Conservation (phyloP, 352 stramenopile species). For the Phytophthora multivora region DNA sequence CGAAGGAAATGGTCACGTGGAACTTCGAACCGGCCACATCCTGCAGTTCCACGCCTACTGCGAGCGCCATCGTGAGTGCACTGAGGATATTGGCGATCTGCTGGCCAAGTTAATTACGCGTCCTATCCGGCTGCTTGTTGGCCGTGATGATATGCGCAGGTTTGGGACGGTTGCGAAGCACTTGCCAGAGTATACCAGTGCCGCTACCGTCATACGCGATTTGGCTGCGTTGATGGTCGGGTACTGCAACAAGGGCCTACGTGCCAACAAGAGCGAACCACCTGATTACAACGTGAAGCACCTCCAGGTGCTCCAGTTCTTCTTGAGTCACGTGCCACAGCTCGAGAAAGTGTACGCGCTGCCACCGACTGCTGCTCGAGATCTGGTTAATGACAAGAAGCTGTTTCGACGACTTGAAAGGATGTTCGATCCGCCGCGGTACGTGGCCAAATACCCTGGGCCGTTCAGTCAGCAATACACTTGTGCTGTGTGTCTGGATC, state of each 20-base stretch:
- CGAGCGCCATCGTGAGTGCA: slow-evolving; percentile 52
- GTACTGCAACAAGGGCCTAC: slow-evolving; percentile 57
- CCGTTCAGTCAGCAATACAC: slow-evolving; percentile 59
- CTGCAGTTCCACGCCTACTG: slow-evolving; percentile 70
- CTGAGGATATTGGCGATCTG: slow-evolving; percentile 46
- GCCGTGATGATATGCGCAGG: slow-evolving; percentile 56
- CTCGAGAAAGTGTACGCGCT: slow-evolving; percentile 60
- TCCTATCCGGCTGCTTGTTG: slow-evolving; percentile 49
- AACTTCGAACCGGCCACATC: slow-evolving; percentile 41
- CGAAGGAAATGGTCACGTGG: slow-evolving; percentile 44
- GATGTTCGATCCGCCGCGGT: slow-evolving; percentile 58
- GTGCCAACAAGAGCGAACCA: slow-evolving; percentile 50
- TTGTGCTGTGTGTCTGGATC: slow-evolving; percentile 72
- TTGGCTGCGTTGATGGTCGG: slow-evolving; percentile 50
- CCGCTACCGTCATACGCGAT: slow-evolving; percentile 47
- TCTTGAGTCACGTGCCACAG: slow-evolving; percentile 69
- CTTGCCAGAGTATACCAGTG: slow-evolving; percentile 41
- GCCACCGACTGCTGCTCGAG: slow-evolving; percentile 16
- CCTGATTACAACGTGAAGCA: slow-evolving; percentile 65
- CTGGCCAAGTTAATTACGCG: slow-evolving; percentile 61
- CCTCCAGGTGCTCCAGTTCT: slow-evolving; percentile 70
- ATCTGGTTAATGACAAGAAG: slow-evolving; percentile 54
- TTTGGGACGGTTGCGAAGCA: slow-evolving; percentile 52
- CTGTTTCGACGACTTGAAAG: slow-evolving; percentile 56
- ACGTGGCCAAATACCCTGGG: slow-evolving; percentile 60